phyloP scores from a whole-genome alignment of 1,139 yeast genomes.

The Geotrichum klebahnii region DNA sequence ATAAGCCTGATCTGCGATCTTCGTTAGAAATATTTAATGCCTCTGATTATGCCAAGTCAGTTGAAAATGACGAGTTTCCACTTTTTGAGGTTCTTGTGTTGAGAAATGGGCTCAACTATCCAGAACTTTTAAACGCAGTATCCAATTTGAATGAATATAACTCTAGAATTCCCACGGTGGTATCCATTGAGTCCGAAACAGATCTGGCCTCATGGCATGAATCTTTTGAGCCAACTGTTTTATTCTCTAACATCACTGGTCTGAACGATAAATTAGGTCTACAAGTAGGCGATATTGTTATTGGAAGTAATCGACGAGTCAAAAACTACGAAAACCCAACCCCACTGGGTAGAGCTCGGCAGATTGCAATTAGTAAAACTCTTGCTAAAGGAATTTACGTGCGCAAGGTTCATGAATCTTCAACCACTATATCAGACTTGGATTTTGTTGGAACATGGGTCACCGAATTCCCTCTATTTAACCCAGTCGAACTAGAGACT shows the following conservation, averaged over 20 bases:
- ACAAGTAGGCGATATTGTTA: slow-evolving; percentile 66
- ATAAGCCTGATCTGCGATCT: slow-evolving; percentile 81
- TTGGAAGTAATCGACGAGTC: slow-evolving; percentile 64
- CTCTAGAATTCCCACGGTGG: slow-evolving; percentile 56
- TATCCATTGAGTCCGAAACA: slow-evolving; percentile 35
- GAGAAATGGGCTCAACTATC: slow-evolving; percentile 44
- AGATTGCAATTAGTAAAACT: slow-evolving; percentile 52
- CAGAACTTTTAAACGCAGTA: slow-evolving; percentile 42
- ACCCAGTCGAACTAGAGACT: slow-evolving; percentile 53
- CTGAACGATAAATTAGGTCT: slow-evolving; percentile 32
- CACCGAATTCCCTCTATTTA: slow-evolving; percentile 82
- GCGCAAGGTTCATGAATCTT: slow-evolving; percentile 13
- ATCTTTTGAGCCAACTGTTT: slow-evolving; percentile 19
- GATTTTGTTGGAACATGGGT: slow-evolving; percentile 79
- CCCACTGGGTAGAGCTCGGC: slow-evolving; percentile 83
- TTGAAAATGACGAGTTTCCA: slow-evolving; percentile 47
- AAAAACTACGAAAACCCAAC: slow-evolving; percentile 88
- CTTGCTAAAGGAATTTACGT: slow-evolving; percentile 22
- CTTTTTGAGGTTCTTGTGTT: slow-evolving; percentile 71
- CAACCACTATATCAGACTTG: slow-evolving; percentile 28
- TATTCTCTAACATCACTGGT: slow-evolving; percentile 23
- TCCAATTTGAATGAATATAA: slow-evolving; percentile 49
- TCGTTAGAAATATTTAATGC: slow-evolving; percentile 47
- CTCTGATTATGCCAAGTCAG: slow-evolving; percentile 29
- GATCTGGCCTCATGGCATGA: slow-evolving; percentile 16